Evolutionary conservation across 139 green algal species (phyloP).

Genomic region (Chlamydomonas sp.): DNA sequence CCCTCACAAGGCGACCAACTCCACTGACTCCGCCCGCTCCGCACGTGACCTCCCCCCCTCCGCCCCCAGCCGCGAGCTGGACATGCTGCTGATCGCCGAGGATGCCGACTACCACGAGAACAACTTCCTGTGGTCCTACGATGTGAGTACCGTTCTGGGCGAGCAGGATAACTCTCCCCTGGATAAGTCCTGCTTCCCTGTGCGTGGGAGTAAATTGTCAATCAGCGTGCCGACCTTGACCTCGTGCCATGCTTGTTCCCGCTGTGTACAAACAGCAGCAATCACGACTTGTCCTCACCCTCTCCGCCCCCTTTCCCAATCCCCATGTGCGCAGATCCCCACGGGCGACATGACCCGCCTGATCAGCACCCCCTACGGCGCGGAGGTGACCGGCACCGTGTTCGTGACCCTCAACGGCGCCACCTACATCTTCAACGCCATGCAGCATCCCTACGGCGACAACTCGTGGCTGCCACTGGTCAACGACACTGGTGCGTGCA

Average conservation of each 20-base stretch:
- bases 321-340: not conserved
- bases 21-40: no score
- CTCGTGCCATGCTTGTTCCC: not conserved
- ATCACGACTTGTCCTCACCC: not conserved
- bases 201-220: no score
- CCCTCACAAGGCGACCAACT: no score
- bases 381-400: constrained; percentile 13
- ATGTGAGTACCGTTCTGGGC: not conserved
- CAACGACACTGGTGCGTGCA: not conserved
- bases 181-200: no score
- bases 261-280: not conserved
- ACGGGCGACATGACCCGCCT: constrained; percentile 11
- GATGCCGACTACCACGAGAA: constrained; percentile 25
- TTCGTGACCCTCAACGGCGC: not conserved
- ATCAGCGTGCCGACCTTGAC: no score
- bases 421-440: constrained; percentile 4
- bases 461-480: not conserved
- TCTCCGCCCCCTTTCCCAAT: not conserved
- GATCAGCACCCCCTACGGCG: not conserved
- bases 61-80: not conserved
- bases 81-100: constrained; percentile 23
- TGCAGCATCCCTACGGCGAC: constrained; percentile 16
- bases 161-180: no score
- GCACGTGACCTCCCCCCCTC: no score
- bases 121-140: constrained; percentile 24